phyloP scores from a whole-genome alignment of 2,329 filamentous ascomycete genomes.

The Ascocoryne sarcoides region DNA sequence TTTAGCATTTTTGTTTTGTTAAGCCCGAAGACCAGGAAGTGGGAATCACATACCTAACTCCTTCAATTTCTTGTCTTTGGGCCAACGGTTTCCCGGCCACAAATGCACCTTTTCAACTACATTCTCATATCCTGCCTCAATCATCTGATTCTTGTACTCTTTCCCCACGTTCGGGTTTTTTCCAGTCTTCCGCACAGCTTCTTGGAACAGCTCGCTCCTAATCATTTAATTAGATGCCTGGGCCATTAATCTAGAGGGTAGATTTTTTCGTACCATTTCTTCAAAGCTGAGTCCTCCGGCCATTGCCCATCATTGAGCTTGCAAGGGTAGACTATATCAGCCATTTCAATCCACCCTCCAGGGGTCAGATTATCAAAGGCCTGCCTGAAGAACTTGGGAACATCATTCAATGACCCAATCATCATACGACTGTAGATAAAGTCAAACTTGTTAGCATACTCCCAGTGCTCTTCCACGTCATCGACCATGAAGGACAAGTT shows the following conservation, averaged over 20 bases:
- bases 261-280: slow-evolving; percentile 5
- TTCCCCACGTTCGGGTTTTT: slow-evolving; percentile 26
- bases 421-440: slow-evolving; percentile 44
- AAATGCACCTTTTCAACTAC: slow-evolving; percentile 36
- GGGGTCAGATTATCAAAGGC: slow-evolving; percentile 1
- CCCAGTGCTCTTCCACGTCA: slow-evolving; percentile 44
- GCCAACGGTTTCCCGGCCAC: slow-evolving; percentile 43
- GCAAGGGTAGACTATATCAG: neutral
- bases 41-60: slow-evolving; percentile 13
- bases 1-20: no score
- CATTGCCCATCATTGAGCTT: neutral
- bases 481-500: slow-evolving; percentile 57
- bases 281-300: slow-evolving; percentile 20
- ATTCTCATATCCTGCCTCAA: slow-evolving; percentile 16
- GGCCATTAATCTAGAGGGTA: no score
- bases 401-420: slow-evolving; percentile 11
- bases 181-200: slow-evolving; percentile 15
- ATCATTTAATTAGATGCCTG: no score
- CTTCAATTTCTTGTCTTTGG: slow-evolving; percentile 33
- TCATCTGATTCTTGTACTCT: slow-evolving; percentile 7
- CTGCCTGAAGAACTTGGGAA: slow-evolving; percentile 10
- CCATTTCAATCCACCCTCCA: slow-evolving; percentile 1
- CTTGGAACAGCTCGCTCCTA: neutral
- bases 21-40: slow-evolving; percentile 18
- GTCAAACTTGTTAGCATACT: slow-evolving; percentile 43